Conservation (phyloP, 164 flowering plant species). For the Vitis rotundifolia region DNA sequence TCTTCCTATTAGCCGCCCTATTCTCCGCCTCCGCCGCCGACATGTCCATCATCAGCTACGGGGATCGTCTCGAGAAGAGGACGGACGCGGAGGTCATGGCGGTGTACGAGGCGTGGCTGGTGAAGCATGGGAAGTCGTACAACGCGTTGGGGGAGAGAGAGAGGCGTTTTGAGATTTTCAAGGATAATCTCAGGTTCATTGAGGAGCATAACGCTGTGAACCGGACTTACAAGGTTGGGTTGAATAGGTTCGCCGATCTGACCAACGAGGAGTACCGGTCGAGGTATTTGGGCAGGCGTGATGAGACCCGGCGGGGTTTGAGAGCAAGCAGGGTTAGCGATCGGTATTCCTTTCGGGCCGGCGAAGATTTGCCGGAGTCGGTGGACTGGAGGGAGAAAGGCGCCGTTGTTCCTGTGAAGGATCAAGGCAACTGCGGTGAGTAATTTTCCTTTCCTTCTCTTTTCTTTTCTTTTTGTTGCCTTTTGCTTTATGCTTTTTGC, state of each 20-base stretch:
- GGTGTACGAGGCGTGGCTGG: conserved; percentile 45
- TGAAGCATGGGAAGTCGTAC: conserved; percentile 34
- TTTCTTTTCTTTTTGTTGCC: not conserved
- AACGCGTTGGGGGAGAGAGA: conserved; percentile 47
- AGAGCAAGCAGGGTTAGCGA: conserved; percentile 14
- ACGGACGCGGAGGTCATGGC: conserved; percentile 18
- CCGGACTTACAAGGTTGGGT: conserved; percentile 32
- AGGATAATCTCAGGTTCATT: conserved; percentile 44
- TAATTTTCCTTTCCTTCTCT: not conserved
- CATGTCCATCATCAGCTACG: conserved; percentile 35
- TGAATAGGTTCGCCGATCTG: conserved; percentile 45
- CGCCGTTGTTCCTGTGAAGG: conserved; percentile 43
- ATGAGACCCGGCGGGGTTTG: conserved; percentile 10
- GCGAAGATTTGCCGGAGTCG: conserved; percentile 36
- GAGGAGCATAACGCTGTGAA: conserved; percentile 36
- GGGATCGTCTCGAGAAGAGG: not conserved
- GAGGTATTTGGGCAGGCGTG: conserved; percentile 29
- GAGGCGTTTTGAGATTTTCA: conserved; percentile 41
- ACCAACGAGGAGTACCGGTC: conserved; percentile 40
- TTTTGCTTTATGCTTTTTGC: not conserved
- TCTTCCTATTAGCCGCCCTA: not conserved
- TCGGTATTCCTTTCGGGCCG: conserved; percentile 25
- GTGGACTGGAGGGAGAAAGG: conserved; percentile 50
- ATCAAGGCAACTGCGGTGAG: conserved; percentile 53
- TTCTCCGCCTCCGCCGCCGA: conserved; percentile 8